Conservation (phyloP, 768 basidiomycete genomes). For the Termitomyces sp. region DNA sequence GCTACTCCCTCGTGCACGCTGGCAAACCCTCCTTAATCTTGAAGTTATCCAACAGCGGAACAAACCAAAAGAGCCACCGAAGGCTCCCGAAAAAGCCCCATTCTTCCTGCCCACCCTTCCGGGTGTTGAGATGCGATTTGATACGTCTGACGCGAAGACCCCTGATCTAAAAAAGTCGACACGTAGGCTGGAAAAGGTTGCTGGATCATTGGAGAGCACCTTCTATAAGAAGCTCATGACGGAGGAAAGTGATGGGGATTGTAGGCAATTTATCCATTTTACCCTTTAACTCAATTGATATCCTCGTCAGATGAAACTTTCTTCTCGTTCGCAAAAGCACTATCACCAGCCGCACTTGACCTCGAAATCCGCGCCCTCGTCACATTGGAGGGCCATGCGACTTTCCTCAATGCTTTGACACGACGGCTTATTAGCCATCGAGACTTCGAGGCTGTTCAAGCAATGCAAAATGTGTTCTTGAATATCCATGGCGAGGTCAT, state of each 20-base stretch:
- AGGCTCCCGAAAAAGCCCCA: conserved; percentile 91
- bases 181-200: conserved; percentile 49
- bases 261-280: conserved; percentile 44
- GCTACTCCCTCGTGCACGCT: conserved; percentile 84
- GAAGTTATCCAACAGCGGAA: conserved; percentile 97
- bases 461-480: conserved; percentile 81
- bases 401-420: conserved; percentile 73
- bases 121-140: conserved; percentile 84
- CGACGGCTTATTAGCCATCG: conserved; percentile 71
- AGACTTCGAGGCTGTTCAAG: conserved; percentile 95
- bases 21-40: conserved; percentile 96
- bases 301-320: conserved; percentile 64
- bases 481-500: conserved; percentile 82
- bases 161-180: conserved; percentile 39
- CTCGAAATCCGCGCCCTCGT: conserved; percentile 82
- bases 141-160: conserved; percentile 40
- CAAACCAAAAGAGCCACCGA: conserved; percentile 94
- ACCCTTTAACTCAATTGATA: background rate
- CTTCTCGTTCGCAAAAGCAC: conserved; percentile 78
- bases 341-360: conserved; percentile 90
- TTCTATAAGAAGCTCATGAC: conserved; percentile 64
- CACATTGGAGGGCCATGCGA: conserved; percentile 54
- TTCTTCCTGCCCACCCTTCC: conserved; percentile 95
- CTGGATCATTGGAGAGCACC: conserved; percentile 55
- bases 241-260: conserved; percentile 56